Conservation (phyloP, 2,329 filamentous ascomycete species). For the Pseudocercospora eumusae region DNA sequence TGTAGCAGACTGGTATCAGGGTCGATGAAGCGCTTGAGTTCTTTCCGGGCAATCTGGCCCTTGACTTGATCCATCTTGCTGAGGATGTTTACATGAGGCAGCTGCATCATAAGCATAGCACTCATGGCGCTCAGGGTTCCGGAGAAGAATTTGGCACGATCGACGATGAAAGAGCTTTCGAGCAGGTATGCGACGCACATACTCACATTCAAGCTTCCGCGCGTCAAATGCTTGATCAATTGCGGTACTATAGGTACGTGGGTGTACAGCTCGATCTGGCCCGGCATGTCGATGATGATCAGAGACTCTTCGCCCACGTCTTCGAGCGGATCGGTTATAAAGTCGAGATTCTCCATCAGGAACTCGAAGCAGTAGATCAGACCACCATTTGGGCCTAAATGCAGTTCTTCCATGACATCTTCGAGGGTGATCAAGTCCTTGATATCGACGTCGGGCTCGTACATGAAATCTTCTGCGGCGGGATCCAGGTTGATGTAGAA, state of each 20-base stretch:
- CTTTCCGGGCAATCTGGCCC: slow-evolving; percentile 80
- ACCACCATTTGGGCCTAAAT: slow-evolving; percentile 85
- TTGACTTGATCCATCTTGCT: slow-evolving; percentile 98
- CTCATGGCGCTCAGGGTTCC: slow-evolving; percentile 96
- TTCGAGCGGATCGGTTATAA: slow-evolving; percentile 81
- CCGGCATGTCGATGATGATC: slow-evolving; percentile 98
- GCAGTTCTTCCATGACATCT: slow-evolving; percentile 95
- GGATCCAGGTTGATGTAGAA: slow-evolving; percentile 99
- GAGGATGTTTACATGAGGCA: slow-evolving; percentile 93
- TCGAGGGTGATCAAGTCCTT: slow-evolving; percentile 90
- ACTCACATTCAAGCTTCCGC: slow-evolving; percentile 81
- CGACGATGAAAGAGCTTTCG: slow-evolving; percentile 92
- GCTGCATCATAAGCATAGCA: slow-evolving; percentile 97
- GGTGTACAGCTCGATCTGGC: slow-evolving; percentile 97
- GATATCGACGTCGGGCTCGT: slow-evolving; percentile 91
- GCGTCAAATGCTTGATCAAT: slow-evolving; percentile 77
- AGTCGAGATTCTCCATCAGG: slow-evolving; percentile 90
- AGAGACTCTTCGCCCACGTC: slow-evolving; percentile 90
- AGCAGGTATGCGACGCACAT: slow-evolving; percentile 93
- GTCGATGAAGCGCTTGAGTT: slow-evolving; percentile 85
- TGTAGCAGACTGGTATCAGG: slow-evolving; percentile 81
- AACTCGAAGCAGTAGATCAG: slow-evolving; percentile 97
- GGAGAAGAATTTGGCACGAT: slow-evolving; percentile 95
- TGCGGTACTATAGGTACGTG: slow-evolving; percentile 90
- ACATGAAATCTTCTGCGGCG: slow-evolving; percentile 88